Base-by-base conservation (phyloP, 306 rosid species). In the Betula pendula region DNA sequence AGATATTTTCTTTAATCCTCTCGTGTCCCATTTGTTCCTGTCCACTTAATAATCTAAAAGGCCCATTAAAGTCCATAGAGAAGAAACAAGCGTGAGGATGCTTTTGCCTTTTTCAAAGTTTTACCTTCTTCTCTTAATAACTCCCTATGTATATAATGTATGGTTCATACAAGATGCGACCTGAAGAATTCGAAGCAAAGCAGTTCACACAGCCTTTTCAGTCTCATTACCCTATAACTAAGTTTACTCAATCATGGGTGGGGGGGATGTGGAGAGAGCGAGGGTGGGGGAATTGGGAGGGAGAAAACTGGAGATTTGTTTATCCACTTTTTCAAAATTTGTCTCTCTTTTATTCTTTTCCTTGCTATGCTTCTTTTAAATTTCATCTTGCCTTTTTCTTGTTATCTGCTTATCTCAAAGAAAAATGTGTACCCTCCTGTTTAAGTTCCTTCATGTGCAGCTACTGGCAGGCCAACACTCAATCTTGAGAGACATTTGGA, bases 401-500 rank as follows among this genome's bases (percentile, higher is more conserved):
- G 22, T 29, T 31, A 31, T 29, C 44, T 2, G 38, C 38, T 56
- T 59, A 35, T 50, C 55, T 52, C 50, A 59, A 69, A 55, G 42
- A 68, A 69, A 73, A 44, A 40, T 11, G 47, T 31, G 14, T 6
- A 27, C 9, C 47, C 72, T 62, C 70, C 38, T 55, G 22, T 77
- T 81, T 77, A 27, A 58, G 74, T 69, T 79, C 70, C 79, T 77
- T 68, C 77, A 59, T 77, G 48, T 77, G 83, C 88, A 90, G 97
- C 91, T 79, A 84, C 85, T 79, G 97, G 92, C 80, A 92, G 98
- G 85, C 93, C 94, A 70, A 83, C 97, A 27, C 93, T 94, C 75
- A 94, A 94, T 85, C 96, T 92, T 72, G 98, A 94, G 87, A 90
- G 97, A 85, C 84, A 91, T 59, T 79, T 95, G 81, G 97, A 95